phyloP scores from a whole-genome alignment of 768 basidiomycete genomes.

The Tulasnella sp. region DNA sequence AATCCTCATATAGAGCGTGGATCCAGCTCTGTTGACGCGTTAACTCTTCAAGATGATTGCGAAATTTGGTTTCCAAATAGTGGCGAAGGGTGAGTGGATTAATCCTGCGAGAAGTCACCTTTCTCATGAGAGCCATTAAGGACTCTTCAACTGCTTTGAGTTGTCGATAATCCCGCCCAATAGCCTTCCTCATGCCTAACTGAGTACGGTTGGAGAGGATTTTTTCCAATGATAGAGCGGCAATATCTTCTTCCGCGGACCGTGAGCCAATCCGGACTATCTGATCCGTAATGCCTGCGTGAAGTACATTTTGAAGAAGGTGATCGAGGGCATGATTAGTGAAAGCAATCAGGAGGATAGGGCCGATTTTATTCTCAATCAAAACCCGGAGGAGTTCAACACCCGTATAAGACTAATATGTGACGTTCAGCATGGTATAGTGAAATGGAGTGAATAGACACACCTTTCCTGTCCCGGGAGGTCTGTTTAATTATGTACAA shows the following conservation, averaged over 20 bases:
- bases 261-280: constrained; percentile 55
- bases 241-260: constrained; percentile 18
- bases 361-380: constrained; percentile 38
- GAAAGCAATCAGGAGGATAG: constrained; percentile 48
- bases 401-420: constrained; percentile 46
- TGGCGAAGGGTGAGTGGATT: constrained; percentile 29
- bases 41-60: constrained; percentile 37
- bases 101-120: constrained; percentile 28
- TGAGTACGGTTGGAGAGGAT: constrained; percentile 23
- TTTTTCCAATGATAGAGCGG: background rate
- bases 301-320: constrained; percentile 50
- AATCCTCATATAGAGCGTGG: constrained; percentile 15
- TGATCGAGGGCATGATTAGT: constrained; percentile 76
- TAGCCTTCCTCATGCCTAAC: constrained; percentile 31
- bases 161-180: constrained; percentile 26
- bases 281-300: constrained; percentile 47
- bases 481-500: constrained; percentile 29
- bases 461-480: constrained; percentile 69
- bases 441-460: background rate
- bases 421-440: background rate
- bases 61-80: constrained; percentile 35
- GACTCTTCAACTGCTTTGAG: constrained; percentile 37
- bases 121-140: constrained; percentile 36
- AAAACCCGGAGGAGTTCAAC: constrained; percentile 57
- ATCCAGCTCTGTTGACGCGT: constrained; percentile 39